Percentiles rank a stretch among this genome's conserved stretches.
Evolutionary conservation across 345 rosid genomes (phyloP).

Genomic region (Combretum micranthum): DNA sequence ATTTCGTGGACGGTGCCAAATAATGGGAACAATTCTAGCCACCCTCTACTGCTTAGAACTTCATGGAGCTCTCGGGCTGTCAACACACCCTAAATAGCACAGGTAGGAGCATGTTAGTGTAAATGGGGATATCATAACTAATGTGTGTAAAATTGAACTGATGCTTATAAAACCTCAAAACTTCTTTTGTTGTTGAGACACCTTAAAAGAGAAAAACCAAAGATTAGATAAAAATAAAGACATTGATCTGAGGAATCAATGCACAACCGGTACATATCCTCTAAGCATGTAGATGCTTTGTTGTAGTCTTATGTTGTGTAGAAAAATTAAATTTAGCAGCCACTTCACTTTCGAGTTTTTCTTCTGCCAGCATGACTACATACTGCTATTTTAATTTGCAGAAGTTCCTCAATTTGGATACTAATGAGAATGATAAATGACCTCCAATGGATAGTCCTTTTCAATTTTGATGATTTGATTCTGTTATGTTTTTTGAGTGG

Average conservation of each 20-base stretch:
- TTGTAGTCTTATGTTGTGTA: too few relatives aligned
- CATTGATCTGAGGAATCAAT: too few relatives aligned
- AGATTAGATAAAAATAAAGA: too few relatives aligned
- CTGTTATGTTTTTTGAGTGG: not conserved
- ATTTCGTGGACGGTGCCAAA: conserved; percentile 80
- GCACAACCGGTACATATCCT: too few relatives aligned
- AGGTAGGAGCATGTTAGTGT: conserved; percentile 5
- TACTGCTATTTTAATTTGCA: too few relatives aligned
- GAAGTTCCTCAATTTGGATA: too few relatives aligned
- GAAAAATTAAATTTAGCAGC: too few relatives aligned
- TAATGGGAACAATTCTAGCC: conserved; percentile 80
- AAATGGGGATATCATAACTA: not conserved
- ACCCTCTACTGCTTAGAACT: conserved; percentile 66
- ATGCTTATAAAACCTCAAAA: not conserved
- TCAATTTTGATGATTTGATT: not conserved
- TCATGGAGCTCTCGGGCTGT: conserved; percentile 87
- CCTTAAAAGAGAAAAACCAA: not conserved
- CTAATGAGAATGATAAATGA: too few relatives aligned
- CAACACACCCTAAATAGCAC: conserved; percentile 58
- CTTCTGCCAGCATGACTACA: too few relatives aligned
- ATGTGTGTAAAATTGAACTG: not conserved
- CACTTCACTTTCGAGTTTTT: too few relatives aligned
- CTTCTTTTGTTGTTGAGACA: not conserved
- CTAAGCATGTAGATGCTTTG: too few relatives aligned
- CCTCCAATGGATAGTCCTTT: too few relatives aligned